Percentiles rank a stretch among this genome's conserved stretches.
Evolutionary conservation across 345 rosid genomes (phyloP).

Genomic region (Lepidium didymum): DNA sequence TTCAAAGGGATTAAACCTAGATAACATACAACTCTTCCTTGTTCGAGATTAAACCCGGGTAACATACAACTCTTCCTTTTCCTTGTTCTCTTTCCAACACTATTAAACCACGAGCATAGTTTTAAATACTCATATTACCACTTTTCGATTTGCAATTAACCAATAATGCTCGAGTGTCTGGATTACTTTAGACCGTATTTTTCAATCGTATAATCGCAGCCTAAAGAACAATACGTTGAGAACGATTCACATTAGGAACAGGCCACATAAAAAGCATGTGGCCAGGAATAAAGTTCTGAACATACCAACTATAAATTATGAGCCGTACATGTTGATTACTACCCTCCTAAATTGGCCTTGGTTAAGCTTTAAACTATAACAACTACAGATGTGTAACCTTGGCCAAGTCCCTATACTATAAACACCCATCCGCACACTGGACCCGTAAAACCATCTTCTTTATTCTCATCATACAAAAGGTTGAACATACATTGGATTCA

Average conservation of each 20-base stretch:
- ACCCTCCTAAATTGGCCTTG: constrained; percentile 2
- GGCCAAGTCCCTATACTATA: neutral
- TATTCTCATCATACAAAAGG: neutral
- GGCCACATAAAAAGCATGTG: neutral
- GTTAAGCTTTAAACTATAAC: constrained; percentile 1
- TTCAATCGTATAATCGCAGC: no score
- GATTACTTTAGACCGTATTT: no score
- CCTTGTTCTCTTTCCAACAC: no score
- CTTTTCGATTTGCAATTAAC: no score
- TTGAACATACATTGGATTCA: neutral
- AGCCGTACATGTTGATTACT: neutral
- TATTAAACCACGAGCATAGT: no score
- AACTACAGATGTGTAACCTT: constrained; percentile 3
- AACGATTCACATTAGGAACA: neutral
- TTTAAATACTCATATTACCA: no score
- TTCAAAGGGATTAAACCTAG: no score
- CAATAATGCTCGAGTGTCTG: no score
- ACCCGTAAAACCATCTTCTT: neutral
- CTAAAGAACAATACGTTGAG: neutral
- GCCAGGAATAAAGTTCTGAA: neutral
- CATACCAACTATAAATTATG: neutral
- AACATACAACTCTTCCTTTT: no score
- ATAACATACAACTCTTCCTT: no score
- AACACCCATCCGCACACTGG: neutral
- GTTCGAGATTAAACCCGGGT: no score